Evolutionary conservation across 345 rosid genomes (phyloP), one percentile per base, ranked within the genome.

Genomic region (Gossypium bickii): DNA sequence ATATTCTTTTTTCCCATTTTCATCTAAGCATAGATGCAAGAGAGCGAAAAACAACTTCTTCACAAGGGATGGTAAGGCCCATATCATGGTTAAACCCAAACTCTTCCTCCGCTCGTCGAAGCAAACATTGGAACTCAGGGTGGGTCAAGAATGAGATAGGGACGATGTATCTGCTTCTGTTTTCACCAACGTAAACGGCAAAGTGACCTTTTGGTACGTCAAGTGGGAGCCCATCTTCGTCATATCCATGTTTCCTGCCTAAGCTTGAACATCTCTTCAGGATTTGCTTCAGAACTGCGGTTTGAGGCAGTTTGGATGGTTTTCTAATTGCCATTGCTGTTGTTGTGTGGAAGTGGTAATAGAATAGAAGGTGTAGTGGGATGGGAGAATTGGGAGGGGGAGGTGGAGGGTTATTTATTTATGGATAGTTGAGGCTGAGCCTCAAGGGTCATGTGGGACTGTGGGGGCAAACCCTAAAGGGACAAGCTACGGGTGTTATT

Each of bases 141-240:
- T 84, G 89, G 34, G 81, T 80, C 81, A 95, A 80, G 85, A 91
- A 86, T 2, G 99, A 83, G 81, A 95, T 90, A 0, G 99, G 98
- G 43, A 95, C 90, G 74, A 95, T 89, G 86, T 89, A 84, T 78
- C 99, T 85, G 13, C 84, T 86, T 64, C 98, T 80, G 78, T 87
- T 88, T 77, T 89, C 85, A 1, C 99, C 98, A 44, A 95, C 98
- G 51, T 95, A 95, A 61, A 93, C 96, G 2, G 92, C 91, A 56
- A 95, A 95, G 79, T 95, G 98, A 6, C 99, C 99, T 78, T 90
- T 95, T 5, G 99, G 99, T 45, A 95, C 99, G 69, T 95, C 98
- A 27, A 89, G 78, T 7, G 94, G 93, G 58, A 89, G 88, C 7
- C 85, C 87, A 44, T 80, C 84, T 34, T 81, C 85, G 41, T 88